phyloP scores from a whole-genome alignment of 1,284 basidiomycete genomes.

The Agaricales sp. region DNA sequence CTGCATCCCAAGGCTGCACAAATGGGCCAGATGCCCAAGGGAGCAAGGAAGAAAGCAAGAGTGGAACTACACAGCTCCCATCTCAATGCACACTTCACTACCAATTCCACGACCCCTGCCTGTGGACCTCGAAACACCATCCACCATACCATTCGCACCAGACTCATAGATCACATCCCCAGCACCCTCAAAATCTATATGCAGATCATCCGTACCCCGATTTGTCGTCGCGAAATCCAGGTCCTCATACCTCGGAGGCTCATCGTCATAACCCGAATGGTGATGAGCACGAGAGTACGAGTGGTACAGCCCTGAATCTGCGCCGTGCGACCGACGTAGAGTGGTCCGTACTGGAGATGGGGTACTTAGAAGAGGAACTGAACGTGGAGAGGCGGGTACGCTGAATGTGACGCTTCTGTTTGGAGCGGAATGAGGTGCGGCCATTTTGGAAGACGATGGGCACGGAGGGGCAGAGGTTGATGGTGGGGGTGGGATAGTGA shows the following conservation, averaged over 20 bases:
- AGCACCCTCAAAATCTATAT: too few species aligned
- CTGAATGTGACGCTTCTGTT: not conserved
- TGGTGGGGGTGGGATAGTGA: not conserved
- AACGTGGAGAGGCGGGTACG: not conserved
- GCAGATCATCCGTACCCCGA: too few species aligned
- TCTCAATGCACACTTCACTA: not conserved
- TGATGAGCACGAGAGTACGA: not conserved
- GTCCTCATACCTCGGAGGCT: not conserved
- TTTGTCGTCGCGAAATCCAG: too few species aligned
- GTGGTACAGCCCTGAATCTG: not conserved
- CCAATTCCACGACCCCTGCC: not conserved
- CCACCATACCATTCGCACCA: not conserved
- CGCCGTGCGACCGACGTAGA: not conserved
- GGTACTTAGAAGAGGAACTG: not conserved
- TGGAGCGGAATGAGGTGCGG: not conserved
- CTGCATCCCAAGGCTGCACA: too few species aligned
- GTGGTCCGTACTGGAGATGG: not conserved
- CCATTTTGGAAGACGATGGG: not conserved
- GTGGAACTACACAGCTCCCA: not conserved
- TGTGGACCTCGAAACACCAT: not conserved
- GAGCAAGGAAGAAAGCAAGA: too few species aligned
- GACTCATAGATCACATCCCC: too few species aligned
- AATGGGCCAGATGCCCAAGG: too few species aligned
- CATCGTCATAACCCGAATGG: not conserved
- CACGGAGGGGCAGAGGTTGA: not conserved